Evolutionary conservation across 805 yeast species (phyloP), one percentile per base, ranked within the genome.

Genomic region (Teunomyces cretensis): DNA sequence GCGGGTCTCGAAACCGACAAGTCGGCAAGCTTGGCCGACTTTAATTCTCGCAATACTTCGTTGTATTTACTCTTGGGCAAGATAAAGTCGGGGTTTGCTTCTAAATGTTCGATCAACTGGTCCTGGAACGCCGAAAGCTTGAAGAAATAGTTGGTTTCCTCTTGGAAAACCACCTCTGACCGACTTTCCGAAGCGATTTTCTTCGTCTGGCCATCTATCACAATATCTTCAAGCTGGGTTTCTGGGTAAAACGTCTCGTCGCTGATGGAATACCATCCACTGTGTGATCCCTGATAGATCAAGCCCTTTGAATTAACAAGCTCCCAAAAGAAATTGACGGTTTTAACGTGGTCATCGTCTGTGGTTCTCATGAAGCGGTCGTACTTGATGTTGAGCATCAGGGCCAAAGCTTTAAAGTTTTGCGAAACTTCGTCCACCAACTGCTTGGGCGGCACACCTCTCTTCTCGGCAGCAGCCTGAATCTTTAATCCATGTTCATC

Each of bases 401-500:
- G 53, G 0, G 96, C 92, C 41, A 94, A 68, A 1, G 60, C 61
- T 53, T 77, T 76, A 66, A 94, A 94, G 44, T 80, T 81, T 3
- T 66, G 58, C 1, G 88, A 79, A 2, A 88, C 76, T 11, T 65
- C 65, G 59, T 92, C 96, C 16, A 90, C 95, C 55, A 91, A 86
- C 36, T 62, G 58, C 56, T 84, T 76, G 1, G 97, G 74, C 1
- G 68, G 67, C n/a, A 63, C 60, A 0, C 74, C 73, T 6, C 58
- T 57, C 9, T 72, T 75, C 46, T 70, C 72, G 0, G 97, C 96
- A 0, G 95, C 97, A n/a, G 79, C 73, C 55, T 88, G 96, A 26
- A 92, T 92, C 69, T 94, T 94, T 44, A 90, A 67, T 0, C 99
- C 99, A 62, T 94, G 99, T 64, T 94, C 99, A 62, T 94, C 99